Evolutionary conservation across 768 basidiomycete species (phyloP).

Genomic region (Chalciporus piperatus): DNA sequence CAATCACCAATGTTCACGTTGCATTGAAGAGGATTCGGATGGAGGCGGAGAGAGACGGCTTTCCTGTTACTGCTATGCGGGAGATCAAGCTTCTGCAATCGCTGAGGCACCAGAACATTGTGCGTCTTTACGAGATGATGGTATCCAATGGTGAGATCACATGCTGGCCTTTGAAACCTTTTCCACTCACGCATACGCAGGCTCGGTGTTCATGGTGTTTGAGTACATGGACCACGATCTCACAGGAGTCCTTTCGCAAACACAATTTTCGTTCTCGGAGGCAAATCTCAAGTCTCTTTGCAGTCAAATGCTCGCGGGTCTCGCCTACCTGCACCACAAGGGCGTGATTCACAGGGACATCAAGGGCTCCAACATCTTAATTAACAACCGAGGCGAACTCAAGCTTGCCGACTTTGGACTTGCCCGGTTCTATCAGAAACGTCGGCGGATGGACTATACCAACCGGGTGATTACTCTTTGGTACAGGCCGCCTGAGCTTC

Average conservation of each 20-base stretch:
- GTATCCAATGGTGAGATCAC: slow-evolving; percentile 79
- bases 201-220: slow-evolving; percentile 98
- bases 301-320: slow-evolving; percentile 91
- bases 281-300: slow-evolving; percentile 95
- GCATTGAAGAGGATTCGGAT: slow-evolving; percentile 96
- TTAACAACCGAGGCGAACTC: slow-evolving; percentile 88
- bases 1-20: slow-evolving; percentile 69
- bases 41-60: slow-evolving; percentile 97
- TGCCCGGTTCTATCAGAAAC: slow-evolving; percentile 93
- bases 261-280: slow-evolving; percentile 76
- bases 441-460: slow-evolving; percentile 90
- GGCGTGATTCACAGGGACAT: slow-evolving; percentile 98
- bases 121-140: slow-evolving; percentile 96
- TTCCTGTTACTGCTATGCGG: slow-evolving; percentile 98
- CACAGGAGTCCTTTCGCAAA: slow-evolving; percentile 91
- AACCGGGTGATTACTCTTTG: slow-evolving; percentile 98
- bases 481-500: slow-evolving; percentile 94
- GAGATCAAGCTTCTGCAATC: slow-evolving; percentile 98
- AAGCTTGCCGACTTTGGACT: slow-evolving; percentile 98
- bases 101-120: slow-evolving; percentile 84
- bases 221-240: slow-evolving; percentile 99
- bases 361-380: slow-evolving; percentile 96
- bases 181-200: slow-evolving; percentile 40
- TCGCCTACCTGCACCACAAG: slow-evolving; percentile 94
- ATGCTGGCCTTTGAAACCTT: background rate